Base-by-base conservation (phyloP, 208 protist genomes). In the Tritrichomonas foetus region DNA sequence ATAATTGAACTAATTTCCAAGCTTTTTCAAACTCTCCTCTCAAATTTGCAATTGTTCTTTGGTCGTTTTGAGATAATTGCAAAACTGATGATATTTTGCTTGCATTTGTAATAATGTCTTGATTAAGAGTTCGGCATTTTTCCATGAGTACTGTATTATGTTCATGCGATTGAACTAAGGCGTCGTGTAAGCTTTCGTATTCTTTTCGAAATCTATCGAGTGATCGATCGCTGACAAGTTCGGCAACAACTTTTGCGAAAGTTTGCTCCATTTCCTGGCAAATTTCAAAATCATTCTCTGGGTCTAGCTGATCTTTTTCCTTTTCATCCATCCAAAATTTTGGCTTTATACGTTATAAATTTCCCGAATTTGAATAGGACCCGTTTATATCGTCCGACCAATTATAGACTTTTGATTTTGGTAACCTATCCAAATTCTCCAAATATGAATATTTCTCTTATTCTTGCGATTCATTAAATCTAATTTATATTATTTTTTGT, bases 101-200 rank as follows among this genome's bases (percentile, higher is more conserved):
- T 22, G 97, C 96, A 93, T 99, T 99, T 0, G 96, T 96, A 16
- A 98, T 95, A 49, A 99, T 98, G 94, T 99, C 97, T 2, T 97
- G 93, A 75, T 98, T 97, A 9, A 99, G 95, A 94, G 98, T 97
- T 3, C 96, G 95, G 74, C 97, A 97, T 94, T 98, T 98, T 80
- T 97, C 95, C 25, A 99, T 96, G 50, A 99, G 95, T 39, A 97
- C 95, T 96, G 98, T 98, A 95, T 99, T 98, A 75, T 97, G 98
- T 89, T 99, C 98, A 94, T 99, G 98, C 49, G 97, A 98, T 95
- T 98, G 98, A 69, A 97, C 96, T 47, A 99, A 95, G 0, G 98
- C 97, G 8, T 97, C 95, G 94, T 99, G 98, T 3, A 99, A 95
- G 94, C 99, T 99, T 82, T 99, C 98, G 94, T 99, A 99, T 95